These are phyloP conservation scores for Penicillium malachiteum DNA, from an alignment of 495 filamentous ascomycete genomes.

Conservation along the genomic window DNA sequence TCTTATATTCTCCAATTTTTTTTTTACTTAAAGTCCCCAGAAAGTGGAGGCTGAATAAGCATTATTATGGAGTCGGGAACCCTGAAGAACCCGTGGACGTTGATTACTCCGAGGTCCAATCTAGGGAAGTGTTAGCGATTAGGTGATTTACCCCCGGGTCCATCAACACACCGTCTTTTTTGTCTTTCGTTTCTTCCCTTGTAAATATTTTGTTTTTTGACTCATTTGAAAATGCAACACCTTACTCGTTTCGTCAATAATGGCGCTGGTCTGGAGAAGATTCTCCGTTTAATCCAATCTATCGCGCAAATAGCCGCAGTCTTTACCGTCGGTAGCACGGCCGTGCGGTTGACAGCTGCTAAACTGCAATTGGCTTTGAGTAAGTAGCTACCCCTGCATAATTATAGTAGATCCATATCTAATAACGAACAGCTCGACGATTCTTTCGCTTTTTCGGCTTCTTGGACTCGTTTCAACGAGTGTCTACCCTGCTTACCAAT, in stretches of 20 bases:
- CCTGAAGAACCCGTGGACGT: no score
- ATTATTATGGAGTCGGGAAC: background rate
- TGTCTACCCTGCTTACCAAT: constrained; percentile 31
- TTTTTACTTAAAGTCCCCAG: no score
- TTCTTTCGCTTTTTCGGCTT: constrained; percentile 65
- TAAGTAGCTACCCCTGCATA: constrained; percentile 13
- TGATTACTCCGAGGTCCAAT: background rate
- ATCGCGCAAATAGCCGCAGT: constrained; percentile 48
- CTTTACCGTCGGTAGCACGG: constrained; percentile 29
- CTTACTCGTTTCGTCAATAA: constrained; percentile 38
- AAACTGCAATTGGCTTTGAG: constrained; percentile 37
- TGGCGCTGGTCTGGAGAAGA: constrained; percentile 57
- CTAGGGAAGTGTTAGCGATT: background rate
- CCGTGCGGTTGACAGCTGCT: constrained; percentile 25
- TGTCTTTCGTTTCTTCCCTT: background rate
- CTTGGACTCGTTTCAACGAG: constrained; percentile 56
- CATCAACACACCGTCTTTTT: constrained; percentile 8
- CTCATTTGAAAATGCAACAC: constrained; percentile 9
- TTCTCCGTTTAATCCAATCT: constrained; percentile 60
- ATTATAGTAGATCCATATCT: background rate
- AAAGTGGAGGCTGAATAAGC: constrained; percentile 8
- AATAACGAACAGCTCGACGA: constrained; percentile 41
- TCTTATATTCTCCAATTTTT: no score
- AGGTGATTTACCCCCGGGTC: background rate
- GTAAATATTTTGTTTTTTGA: no score